A percentile compares a stretch with the other conserved stretches of the same genome.
Evolutionary conservation across 495 filamentous ascomycete species (phyloP).

Genomic region (Neurospora terricola): DNA sequence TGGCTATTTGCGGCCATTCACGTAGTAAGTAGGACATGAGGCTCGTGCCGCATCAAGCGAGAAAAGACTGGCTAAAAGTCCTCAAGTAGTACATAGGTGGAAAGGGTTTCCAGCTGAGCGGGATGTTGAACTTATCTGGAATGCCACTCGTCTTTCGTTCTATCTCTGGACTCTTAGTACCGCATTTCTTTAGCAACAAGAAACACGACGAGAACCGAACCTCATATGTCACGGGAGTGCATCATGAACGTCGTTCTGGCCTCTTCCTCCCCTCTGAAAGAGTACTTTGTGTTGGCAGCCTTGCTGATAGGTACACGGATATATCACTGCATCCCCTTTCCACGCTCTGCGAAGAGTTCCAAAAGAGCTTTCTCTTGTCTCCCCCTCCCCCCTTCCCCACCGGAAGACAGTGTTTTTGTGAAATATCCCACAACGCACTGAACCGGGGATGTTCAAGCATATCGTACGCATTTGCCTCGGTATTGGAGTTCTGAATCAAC

Average conservation of each 20-base stretch:
- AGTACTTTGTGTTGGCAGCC: not conserved
- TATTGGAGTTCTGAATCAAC: slow-evolving; percentile 48
- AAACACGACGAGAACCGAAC: not conserved
- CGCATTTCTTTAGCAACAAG: not conserved
- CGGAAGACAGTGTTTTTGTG: not conserved
- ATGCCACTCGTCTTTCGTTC: not conserved
- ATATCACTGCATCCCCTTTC: not conserved
- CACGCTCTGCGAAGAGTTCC: not conserved
- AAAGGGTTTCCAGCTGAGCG: not conserved
- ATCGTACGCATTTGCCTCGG: slow-evolving; percentile 42
- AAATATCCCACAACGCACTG: not conserved
- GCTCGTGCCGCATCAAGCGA: not conserved
- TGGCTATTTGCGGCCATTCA: not conserved
- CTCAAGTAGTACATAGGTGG: not conserved
- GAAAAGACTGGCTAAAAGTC: not conserved
- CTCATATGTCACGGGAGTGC: not conserved
- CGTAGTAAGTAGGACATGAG: not conserved
- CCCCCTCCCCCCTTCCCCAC: not conserved
- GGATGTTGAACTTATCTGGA: not conserved
- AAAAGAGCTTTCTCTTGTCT: not conserved
- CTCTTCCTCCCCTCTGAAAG: not conserved
- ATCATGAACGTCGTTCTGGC: not conserved
- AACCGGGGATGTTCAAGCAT: not conserved
- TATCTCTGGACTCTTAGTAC: not conserved
- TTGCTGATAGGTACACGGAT: not conserved